phyloP scores from a whole-genome alignment of 2,329 filamentous ascomycete species.

The Cyanodermella asteris region DNA sequence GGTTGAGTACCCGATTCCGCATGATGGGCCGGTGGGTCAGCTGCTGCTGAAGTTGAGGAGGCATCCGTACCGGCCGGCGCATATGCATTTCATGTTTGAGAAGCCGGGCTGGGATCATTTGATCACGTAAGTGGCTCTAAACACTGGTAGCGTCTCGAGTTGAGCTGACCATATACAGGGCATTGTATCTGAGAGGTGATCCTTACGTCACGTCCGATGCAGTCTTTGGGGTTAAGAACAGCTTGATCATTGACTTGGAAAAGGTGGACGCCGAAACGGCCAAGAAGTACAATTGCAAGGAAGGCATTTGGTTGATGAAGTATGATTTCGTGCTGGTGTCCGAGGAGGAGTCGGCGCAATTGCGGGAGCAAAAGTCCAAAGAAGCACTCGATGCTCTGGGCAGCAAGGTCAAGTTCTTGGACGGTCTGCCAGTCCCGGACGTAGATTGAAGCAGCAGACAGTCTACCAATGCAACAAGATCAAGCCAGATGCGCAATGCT shows the following conservation, averaged over 20 bases:
- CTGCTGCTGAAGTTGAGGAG: constrained; percentile 42
- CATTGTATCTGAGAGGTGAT: constrained; percentile 55
- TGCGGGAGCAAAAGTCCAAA: constrained; percentile 45
- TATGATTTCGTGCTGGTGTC: constrained; percentile 64
- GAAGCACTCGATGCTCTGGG: constrained; percentile 47
- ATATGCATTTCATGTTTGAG: constrained; percentile 80
- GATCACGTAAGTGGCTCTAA: constrained; percentile 43
- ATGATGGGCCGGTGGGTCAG: constrained; percentile 64
- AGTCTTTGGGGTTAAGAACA: constrained; percentile 72
- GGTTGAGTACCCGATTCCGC: constrained; percentile 65
- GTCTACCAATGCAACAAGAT: no score
- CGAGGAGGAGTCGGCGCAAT: constrained; percentile 41
- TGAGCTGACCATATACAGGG: constrained; percentile 23
- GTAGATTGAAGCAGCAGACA: constrained; percentile 32
- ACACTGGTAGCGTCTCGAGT: neutral
- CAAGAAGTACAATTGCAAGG: constrained; percentile 38
- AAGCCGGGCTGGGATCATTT: constrained; percentile 58
- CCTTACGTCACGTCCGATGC: constrained; percentile 68
- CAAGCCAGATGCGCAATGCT: no score
- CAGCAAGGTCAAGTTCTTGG: constrained; percentile 46
- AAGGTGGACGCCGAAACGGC: constrained; percentile 31
- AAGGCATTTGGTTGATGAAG: constrained; percentile 39
- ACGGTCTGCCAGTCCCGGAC: constrained; percentile 58
- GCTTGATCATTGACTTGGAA: constrained; percentile 35
- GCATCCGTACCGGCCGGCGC: constrained; percentile 57